Percentiles rank a stretch among this genome's conserved stretches.
Conservation (phyloP, 148 eudicot genomes). For the Bassia scoparia region DNA sequence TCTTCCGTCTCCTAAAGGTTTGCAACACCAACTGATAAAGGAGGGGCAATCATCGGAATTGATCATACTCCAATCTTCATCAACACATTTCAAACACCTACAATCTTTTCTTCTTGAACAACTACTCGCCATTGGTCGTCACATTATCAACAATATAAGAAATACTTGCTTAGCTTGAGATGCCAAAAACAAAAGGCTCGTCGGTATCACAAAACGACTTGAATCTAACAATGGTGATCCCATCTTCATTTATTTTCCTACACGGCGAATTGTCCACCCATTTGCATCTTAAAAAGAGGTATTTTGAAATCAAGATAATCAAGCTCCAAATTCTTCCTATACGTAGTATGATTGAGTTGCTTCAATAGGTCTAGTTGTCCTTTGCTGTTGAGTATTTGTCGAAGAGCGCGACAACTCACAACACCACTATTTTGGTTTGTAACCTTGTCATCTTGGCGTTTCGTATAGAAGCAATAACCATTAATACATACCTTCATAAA, state of each 20-base stretch:
- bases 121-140: too few species aligned
- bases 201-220: too few species aligned
- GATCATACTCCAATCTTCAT: neutral
- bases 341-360: neutral
- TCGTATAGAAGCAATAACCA: neutral
- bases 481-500: neutral
- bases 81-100: too few species aligned
- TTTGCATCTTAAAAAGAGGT: neutral
- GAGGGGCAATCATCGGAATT: neutral
- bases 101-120: too few species aligned
- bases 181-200: too few species aligned
- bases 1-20: neutral
- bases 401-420: neutral
- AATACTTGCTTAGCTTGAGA: too few species aligned
- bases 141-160: too few species aligned
- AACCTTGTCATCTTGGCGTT: neutral
- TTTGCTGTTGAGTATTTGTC: neutral
- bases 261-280: neutral
- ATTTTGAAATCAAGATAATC: too few species aligned
- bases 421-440: conserved; percentile 5
- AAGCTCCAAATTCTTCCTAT: neutral
- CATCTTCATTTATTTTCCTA: too few species aligned
- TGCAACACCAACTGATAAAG: neutral
- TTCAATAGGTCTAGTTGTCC: neutral
- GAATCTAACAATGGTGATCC: too few species aligned